Evolutionary conservation across 768 basidiomycete genomes (phyloP), one percentile per base, ranked within the genome.

Genomic region (Tulasnella sp.): DNA sequence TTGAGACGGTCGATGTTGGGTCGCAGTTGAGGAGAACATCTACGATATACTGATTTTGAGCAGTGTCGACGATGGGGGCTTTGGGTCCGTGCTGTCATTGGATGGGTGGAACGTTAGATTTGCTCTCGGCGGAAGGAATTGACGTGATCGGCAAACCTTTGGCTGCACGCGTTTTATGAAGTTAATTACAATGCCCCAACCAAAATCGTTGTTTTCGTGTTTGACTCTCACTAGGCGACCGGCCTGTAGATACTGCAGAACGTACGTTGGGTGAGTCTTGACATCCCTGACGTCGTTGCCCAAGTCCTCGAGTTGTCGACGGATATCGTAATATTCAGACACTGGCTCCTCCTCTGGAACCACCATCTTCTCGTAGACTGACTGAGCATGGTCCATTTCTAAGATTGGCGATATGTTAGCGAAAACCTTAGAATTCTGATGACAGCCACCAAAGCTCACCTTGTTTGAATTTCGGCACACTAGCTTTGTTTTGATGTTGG

Each of bases 401-500:
- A 79, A 10, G 42, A 39, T 70, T 39, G 35, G 18, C 23, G 35
- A 29, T n/a, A 18, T 67, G 32, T 26, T 40, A 61, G 35, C 42
- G 46, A 46, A 77, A 70, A 46, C 55, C 15, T 4, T 48, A 26
- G 73, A 15, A 51, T 70, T 18, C 5, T 40, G 44, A 23, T 16
- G 29, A 39, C 5, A 74, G 10, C 35, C 13, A 1, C 44, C n/a
- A 51, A 48, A 0, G 40, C 91, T 74, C 82, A 96, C 97, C 93
- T 78, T 92, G 89, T 83, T 96, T 92, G 10, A 97, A 85, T 73
- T 87, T 84, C 0, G 98, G 98, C 72, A 99, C 92, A n/a, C 91
- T 92, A 35, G 92, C 90, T 79, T 89, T 95, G 84, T 93, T 98
- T 85, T 99, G 98, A 85, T 98, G 99, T 84, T 99, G 98, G 88